Base-by-base conservation (phyloP, 2,329 filamentous ascomycete species). In the Neofusicoccum sp. region DNA sequence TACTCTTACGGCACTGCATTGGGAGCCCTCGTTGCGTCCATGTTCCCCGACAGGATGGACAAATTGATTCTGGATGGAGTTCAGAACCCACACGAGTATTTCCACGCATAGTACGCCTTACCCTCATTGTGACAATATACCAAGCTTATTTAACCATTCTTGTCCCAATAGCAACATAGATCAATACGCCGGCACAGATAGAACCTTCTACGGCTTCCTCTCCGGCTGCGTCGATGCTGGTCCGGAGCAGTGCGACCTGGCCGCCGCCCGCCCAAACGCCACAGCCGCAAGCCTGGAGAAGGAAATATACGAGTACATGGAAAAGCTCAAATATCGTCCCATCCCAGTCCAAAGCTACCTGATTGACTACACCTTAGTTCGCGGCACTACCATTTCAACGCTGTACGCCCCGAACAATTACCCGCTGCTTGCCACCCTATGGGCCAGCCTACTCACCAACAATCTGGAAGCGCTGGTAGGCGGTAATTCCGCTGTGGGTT, bases 1-100 rank as follows among this genome's bases (percentile, higher is more conserved):
- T 73, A 80, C 60, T 78, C 75, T 6, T 82, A 82, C 56, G 81
- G 81, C 0, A 78, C 80, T 0, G 72, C 76, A 33, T 69, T 76
- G 4, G 74, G 74, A 0, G 62, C 66, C 0, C 75, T 72, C 1
- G 74, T 75, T 51, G 70, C 71, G 4, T 69, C 70, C 33, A 73
- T 76, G 73, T 74, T 70, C 47, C 73, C 74, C 6, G 66, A 73
- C 26, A 69, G 71, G n/a, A 68, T 76, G 14, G 69, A 67, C 1
- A 66, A 70, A 6, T 12, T 72, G n/a, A 59, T 74, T 4, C 65
- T 82, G 0, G 80, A 83, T 62, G 80, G 78, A 4, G 76, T 81
- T 4, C 75, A 78, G 2, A 76, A 79, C 58, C 66, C 71, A 0
- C 66, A 73, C 30, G 82, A 85, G 64, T 77, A 80, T 41, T 82